Evolutionary conservation across 2,329 filamentous ascomycete genomes (phyloP).

Genomic region (Diaporthe vexans): DNA sequence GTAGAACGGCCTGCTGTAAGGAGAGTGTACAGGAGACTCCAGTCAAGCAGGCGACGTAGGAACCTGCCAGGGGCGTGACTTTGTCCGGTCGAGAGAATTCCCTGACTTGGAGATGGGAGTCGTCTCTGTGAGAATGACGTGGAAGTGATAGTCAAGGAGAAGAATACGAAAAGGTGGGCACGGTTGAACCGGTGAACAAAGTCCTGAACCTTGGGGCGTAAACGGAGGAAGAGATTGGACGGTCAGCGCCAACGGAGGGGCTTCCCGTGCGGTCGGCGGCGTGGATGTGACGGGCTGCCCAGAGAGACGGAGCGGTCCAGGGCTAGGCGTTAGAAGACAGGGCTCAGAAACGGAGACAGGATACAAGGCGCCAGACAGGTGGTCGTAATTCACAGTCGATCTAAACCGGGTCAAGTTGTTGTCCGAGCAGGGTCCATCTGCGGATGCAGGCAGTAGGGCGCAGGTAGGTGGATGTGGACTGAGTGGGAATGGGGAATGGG

Average conservation of each 20-base stretch:
- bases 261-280: slow-evolving; percentile 3
- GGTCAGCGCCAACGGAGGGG: slow-evolving; percentile 29
- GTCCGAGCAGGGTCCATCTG: slow-evolving; percentile 26
- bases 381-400: slow-evolving; percentile 10
- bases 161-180: slow-evolving; percentile 31
- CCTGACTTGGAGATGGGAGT: slow-evolving; percentile 10
- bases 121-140: slow-evolving; percentile 21
- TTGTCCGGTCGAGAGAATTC: neutral
- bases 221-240: slow-evolving; percentile 22
- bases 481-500: slow-evolving; percentile 3
- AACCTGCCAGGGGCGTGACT: neutral
- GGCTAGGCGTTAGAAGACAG: neutral
- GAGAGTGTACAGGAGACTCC: neutral
- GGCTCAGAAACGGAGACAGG: slow-evolving; percentile 6
- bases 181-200: slow-evolving; percentile 29
- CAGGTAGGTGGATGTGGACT: neutral
- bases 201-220: neutral
- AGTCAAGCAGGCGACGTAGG: slow-evolving; percentile 1
- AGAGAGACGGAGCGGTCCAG: slow-evolving; percentile 22
- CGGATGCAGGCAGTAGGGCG: neutral
- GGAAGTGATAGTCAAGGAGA: slow-evolving; percentile 26
- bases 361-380: slow-evolving; percentile 1
- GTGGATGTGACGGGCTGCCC: neutral
- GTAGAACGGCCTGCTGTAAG: neutral
- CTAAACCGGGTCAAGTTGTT: slow-evolving; percentile 18